Conservation (phyloP, 2,329 filamentous ascomycete genomes). For the Cadophora malorum region DNA sequence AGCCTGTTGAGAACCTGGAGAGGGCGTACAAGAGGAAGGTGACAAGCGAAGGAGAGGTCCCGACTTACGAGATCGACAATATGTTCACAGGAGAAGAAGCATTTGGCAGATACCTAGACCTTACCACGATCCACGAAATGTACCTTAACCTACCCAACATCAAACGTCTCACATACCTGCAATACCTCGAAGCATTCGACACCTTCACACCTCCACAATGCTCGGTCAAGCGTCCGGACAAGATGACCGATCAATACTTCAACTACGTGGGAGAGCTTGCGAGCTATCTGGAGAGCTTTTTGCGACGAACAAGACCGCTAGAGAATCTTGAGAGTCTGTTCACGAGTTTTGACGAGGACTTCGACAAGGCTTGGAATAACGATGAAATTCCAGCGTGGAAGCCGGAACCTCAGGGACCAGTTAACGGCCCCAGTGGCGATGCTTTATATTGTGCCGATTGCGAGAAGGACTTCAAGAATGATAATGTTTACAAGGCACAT, state of each 20-base stretch:
- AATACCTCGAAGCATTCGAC: conserved; percentile 93
- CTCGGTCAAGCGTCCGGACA: conserved; percentile 79
- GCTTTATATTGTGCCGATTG: conserved; percentile 91
- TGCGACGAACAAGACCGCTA: conserved; percentile 82
- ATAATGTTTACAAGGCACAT: conserved; percentile 92
- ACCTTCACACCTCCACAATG: conserved; percentile 77
- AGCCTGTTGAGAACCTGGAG: conserved; percentile 94
- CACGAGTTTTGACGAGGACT: conserved; percentile 78
- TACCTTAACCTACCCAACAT: conserved; percentile 89
- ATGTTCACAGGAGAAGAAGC: conserved; percentile 97
- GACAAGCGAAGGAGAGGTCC: conserved; percentile 67
- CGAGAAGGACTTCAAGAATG: conserved; percentile 93
- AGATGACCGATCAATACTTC: conserved; percentile 92
- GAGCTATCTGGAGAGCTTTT: conserved; percentile 85
- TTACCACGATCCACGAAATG: conserved; percentile 82
- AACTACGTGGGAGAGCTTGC: conserved; percentile 82
- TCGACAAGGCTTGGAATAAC: conserved; percentile 81
- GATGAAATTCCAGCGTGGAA: conserved; percentile 83
- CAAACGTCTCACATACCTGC: conserved; percentile 85
- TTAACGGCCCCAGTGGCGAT: conserved; percentile 52
- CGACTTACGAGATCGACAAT: conserved; percentile 76
- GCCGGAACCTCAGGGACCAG: conserved; percentile 51
- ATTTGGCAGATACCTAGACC: conserved; percentile 90
- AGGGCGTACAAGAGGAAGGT: conserved; percentile 80
- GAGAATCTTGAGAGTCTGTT: conserved; percentile 86